These are phyloP conservation scores for Oryza officinalis DNA, from an alignment of 176 grass and related monocot species.

Conservation along the genomic window DNA sequence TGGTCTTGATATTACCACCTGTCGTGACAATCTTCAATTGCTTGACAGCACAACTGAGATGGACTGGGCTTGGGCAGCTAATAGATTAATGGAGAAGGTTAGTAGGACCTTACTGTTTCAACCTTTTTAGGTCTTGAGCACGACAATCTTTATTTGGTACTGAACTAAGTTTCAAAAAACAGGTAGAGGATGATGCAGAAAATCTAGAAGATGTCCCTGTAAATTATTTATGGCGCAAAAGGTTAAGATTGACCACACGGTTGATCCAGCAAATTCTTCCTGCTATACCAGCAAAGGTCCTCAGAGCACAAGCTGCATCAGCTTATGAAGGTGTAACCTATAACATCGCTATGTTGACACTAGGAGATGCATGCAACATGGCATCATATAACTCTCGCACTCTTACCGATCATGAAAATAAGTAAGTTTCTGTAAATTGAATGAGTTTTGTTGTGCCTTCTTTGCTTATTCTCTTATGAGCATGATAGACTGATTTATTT, in stretches of 20 bases:
- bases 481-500: constrained; percentile 18
- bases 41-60: constrained; percentile 62
- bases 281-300: constrained; percentile 63
- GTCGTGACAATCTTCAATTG: constrained; percentile 38
- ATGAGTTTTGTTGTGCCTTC: background rate
- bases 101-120: constrained; percentile 25
- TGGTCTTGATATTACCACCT: constrained; percentile 35
- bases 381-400: constrained; percentile 49
- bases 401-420: constrained; percentile 53
- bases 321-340: constrained; percentile 73
- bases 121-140: constrained; percentile 23
- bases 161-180: constrained; percentile 30
- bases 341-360: constrained; percentile 63
- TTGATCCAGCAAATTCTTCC: constrained; percentile 88
- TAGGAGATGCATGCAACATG: constrained; percentile 78
- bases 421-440: constrained; percentile 49
- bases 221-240: constrained; percentile 58
- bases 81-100: constrained; percentile 95
- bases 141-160: constrained; percentile 19
- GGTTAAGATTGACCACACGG: constrained; percentile 73
- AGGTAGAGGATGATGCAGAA: constrained; percentile 74
- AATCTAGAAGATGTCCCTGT: constrained; percentile 57
- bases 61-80: constrained; percentile 83
- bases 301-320: constrained; percentile 66
- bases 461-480: background rate